Evolutionary conservation across 441 rosid species (phyloP), one percentile per base, ranked within the genome.

Genomic region (Pelargonium fulgidum): DNA sequence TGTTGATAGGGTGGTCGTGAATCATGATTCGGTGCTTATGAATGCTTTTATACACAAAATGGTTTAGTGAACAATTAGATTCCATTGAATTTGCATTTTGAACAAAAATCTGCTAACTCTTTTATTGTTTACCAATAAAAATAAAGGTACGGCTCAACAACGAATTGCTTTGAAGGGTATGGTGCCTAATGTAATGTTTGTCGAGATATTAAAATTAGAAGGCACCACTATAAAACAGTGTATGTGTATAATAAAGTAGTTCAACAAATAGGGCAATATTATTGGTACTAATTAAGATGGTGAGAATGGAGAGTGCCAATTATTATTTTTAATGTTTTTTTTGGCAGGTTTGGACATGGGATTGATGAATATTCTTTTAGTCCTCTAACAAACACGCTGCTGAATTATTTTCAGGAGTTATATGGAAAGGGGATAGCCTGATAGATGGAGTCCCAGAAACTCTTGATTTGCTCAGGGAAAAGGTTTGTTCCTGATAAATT

Each of bases 371-470:
- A 52, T 14, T 52, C 22, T 14, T 52, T 4, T 3, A n/a, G 10
- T 52, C 4, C 20, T 52, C 17, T 3, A 5, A 52, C 59, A 22
- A 20, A 61, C 26, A 16, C 22, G 0, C 59, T 3, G 33, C 4
- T 22, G 14, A 33, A 54, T 71, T 58, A 72, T 72, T 78, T 72
- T 72, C 76, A 82, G 90, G 93, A 59, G 93, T 88, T 7, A 86
- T 88, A 12, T 88, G 93, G 93, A 88, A 88, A 68, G 93, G 93
- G 45, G 93, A 88, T 71, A 86, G 78, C 73, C 71, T 88, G 77
- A 88, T 88, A 29, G 91, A 86, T 16, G 91, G 91, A 82, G 89
- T 88, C 69, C 89, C 91, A 4, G 88, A 79, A 76, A 88, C 93
- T 41, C 93, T 88, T 65, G 93, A 88, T 73, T 79, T 88, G 93